Conservation (phyloP, 169 alveolate species). For the Plasmodium blacklocki region DNA sequence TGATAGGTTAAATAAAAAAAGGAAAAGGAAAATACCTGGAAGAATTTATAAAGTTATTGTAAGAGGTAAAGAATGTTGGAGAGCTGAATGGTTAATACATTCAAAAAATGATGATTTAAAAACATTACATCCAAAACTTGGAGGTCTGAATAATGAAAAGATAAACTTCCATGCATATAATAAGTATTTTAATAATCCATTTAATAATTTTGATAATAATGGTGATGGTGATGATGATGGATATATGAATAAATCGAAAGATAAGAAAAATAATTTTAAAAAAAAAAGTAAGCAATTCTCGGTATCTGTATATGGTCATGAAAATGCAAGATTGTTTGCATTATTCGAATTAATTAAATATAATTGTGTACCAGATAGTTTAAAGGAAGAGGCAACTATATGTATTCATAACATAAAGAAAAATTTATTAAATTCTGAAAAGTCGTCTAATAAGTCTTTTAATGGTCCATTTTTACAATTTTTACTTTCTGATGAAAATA, state of each 20-base stretch:
- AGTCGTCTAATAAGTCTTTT: constrained; percentile 28
- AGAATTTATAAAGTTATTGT: constrained; percentile 66
- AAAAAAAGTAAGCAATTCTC: constrained; percentile 72
- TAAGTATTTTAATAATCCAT: neutral
- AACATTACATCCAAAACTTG: neutral
- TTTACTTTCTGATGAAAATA: constrained; percentile 31
- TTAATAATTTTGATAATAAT: neutral
- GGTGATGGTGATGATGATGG: neutral
- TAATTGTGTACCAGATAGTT: constrained; percentile 57
- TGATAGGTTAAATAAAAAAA: constrained; percentile 20
- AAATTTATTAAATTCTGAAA: constrained; percentile 27
- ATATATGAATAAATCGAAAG: neutral
- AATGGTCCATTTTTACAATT: constrained; percentile 37
- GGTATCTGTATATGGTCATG: constrained; percentile 70
- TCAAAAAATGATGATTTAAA: neutral
- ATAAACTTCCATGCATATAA: neutral
- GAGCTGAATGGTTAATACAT: constrained; percentile 66
- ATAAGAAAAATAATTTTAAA: neutral
- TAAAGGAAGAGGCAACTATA: constrained; percentile 61
- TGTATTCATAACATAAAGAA: constrained; percentile 51
- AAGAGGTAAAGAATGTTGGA: constrained; percentile 75
- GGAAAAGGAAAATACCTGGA: constrained; percentile 60
- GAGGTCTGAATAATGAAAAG: neutral
- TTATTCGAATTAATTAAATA: constrained; percentile 63
- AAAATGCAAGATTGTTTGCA: constrained; percentile 66